Base-by-base conservation (phyloP, 2,329 filamentous ascomycete genomes). In the Nigrospora osmanthi region DNA sequence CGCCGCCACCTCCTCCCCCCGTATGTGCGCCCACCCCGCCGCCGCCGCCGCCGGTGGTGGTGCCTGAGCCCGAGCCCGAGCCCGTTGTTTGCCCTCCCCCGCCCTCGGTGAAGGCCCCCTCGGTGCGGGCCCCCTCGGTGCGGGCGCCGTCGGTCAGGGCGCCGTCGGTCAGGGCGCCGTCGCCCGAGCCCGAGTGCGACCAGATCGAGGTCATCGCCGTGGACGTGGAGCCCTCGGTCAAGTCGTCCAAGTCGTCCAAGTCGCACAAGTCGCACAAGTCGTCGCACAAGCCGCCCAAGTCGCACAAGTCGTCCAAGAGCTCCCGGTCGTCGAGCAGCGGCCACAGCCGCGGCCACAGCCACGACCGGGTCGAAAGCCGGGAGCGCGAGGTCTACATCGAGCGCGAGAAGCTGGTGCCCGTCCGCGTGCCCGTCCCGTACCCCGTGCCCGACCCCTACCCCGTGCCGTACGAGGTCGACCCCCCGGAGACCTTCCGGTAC, bases 311-410 rank as follows among this genome's bases (percentile, higher is more conserved):
- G 23, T 54, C 50, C 15, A 48, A 49, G 5, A 54, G 47, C 41
- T 52, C 50, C 30, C 55, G 50, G 38, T 56, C 57, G 1, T 60
- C 56, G 2, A 53, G 48, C 48, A 56, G 51, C 40, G 50, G 56
- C 35, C 45, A 46, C 42, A 49, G 47, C 48, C 49, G 58, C 43
- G 60, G 58, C 47, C 55, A 58, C 12, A 57, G 56, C 41, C 59
- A 58, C 48, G 45, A 42, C 30, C 38, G 47, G 35, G 48, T 49
- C 40, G 47, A 49, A 39, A 54, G 49, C 39, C 55, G 61, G 13
- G 67, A 74, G 38, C 62, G 62, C 32, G 73, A 78, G 55, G 64
- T 75, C 41, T 66, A 72, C 54, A 68, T 78, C 48, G 73, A 78
- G 60, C 67, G 74, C 23, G 75, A 79, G 55, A 64, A 66, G 42